Conservation (phyloP, 768 basidiomycete genomes). For the Boletus pseudo-olivaceus region DNA sequence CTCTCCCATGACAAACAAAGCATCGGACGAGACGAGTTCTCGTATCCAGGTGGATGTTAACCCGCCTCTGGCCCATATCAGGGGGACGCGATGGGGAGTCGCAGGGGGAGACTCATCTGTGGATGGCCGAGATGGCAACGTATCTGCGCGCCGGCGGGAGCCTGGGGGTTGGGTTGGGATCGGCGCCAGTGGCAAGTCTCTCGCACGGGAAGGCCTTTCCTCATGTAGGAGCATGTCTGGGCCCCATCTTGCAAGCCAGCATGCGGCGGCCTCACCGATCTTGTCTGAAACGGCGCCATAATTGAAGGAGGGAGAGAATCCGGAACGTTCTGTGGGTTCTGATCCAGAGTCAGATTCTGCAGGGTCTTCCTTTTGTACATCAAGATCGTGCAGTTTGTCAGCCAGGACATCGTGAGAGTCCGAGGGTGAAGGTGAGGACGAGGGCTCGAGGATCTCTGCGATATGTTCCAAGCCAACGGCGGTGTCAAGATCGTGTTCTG, state of each 20-base stretch:
- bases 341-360: constrained; percentile 32
- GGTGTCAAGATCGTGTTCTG: constrained; percentile 48
- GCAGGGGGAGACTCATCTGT: constrained; percentile 11
- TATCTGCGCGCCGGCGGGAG: constrained; percentile 29
- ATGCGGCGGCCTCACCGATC: constrained; percentile 85
- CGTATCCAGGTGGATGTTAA: constrained; percentile 70
- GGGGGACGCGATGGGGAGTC: constrained; percentile 35
- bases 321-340: constrained; percentile 17
- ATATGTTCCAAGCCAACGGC: constrained; percentile 71
- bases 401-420: constrained; percentile 23
- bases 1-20: constrained; percentile 76
- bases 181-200: constrained; percentile 18
- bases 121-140: constrained; percentile 25
- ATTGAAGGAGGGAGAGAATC: constrained; percentile 45
- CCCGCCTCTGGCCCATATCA: constrained; percentile 75
- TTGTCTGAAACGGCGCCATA: constrained; percentile 91
- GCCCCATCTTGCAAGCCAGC: constrained; percentile 88
- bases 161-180: constrained; percentile 10
- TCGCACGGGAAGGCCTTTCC: constrained; percentile 32
- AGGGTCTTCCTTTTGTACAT: constrained; percentile 36
- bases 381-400: constrained; percentile 32
- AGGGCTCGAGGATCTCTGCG: constrained; percentile 47
- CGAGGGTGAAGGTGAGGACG: constrained; percentile 13
- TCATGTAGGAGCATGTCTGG: constrained; percentile 71
- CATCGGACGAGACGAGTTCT: constrained; percentile 71